Evolutionary conservation across 2,329 filamentous ascomycete species (phyloP).

Genomic region (Penicillium sumatraense): DNA sequence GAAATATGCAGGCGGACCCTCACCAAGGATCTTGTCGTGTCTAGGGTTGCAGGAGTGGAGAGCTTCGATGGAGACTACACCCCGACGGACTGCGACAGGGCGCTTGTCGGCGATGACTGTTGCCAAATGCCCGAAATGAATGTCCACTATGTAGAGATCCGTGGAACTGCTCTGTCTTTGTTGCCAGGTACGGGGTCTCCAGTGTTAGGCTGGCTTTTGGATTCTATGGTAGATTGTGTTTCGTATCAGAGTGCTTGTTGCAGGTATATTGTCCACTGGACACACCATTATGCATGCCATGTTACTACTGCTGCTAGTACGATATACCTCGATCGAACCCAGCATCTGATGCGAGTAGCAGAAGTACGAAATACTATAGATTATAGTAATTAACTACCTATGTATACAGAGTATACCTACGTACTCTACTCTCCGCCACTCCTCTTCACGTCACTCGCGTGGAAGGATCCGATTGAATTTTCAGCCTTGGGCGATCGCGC

Average conservation of each 20-base stretch:
- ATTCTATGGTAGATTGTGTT: not conserved
- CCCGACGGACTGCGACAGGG: not conserved
- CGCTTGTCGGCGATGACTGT: not conserved
- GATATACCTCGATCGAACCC: not conserved
- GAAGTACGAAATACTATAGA: not conserved
- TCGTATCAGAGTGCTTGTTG: not conserved
- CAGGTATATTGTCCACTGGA: not conserved
- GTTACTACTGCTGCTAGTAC: too few species aligned
- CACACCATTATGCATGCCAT: not conserved
- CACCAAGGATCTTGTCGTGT: not conserved
- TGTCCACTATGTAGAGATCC: not conserved
- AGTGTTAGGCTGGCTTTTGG: too few species aligned
- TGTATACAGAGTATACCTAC: too few species aligned
- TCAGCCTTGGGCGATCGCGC: slow-evolving; percentile 22
- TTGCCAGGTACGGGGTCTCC: not conserved
- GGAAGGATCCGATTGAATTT: not conserved
- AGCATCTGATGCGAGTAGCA: too few species aligned
- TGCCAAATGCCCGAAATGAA: not conserved
- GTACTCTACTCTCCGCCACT: too few species aligned
- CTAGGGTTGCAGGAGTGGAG: slow-evolving; percentile 6
- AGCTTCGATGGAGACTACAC: slow-evolving; percentile 1
- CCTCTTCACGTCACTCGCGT: not conserved
- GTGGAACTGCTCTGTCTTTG: not conserved
- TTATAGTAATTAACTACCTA: too few species aligned
- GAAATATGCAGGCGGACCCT: slow-evolving; percentile 4